These are phyloP conservation scores for Colletotrichum simmondsii DNA, from an alignment of 2,329 filamentous ascomycete genomes.

Conservation along the genomic window DNA sequence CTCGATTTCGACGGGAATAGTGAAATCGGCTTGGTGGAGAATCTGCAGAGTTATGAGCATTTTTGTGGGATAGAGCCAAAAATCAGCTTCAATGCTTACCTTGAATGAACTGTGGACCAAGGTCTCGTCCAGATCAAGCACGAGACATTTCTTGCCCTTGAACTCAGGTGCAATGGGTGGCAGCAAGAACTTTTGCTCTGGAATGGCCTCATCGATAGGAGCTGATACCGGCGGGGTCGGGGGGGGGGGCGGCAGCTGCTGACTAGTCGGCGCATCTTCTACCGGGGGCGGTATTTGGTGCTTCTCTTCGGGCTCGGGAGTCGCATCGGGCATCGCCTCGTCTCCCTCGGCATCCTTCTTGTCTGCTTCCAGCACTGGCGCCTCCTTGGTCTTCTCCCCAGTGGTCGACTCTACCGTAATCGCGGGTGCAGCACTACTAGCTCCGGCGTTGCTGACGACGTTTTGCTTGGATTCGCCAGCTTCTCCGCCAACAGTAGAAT, in stretches of 20 bases:
- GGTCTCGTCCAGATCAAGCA: slow-evolving; percentile 95
- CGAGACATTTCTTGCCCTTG: slow-evolving; percentile 90
- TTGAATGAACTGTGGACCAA: slow-evolving; percentile 99
- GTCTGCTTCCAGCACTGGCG: slow-evolving; percentile 32
- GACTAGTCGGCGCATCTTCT: slow-evolving; percentile 47
- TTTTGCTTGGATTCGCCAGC: slow-evolving; percentile 60
- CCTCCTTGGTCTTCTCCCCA: slow-evolving; percentile 38
- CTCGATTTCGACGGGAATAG: slow-evolving; percentile 98
- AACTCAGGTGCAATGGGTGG: slow-evolving; percentile 85
- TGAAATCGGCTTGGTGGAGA: slow-evolving; percentile 97
- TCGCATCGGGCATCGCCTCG: slow-evolving; percentile 74
- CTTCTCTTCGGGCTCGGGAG: slow-evolving; percentile 60
- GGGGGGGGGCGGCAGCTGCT: slow-evolving; percentile 57
- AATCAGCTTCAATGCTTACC: slow-evolving; percentile 61
- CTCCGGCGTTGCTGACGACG: slow-evolving; percentile 27
- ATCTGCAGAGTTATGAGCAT: slow-evolving; percentile 67
- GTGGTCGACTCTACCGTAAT: slow-evolving; percentile 37
- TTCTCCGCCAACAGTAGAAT: slow-evolving; percentile 54
- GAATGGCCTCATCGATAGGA: slow-evolving; percentile 27
- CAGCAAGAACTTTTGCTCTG: slow-evolving; percentile 75
- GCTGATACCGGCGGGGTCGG: slow-evolving; percentile 52
- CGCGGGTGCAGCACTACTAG: slow-evolving; percentile 54
- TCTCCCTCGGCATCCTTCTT: slow-evolving; percentile 67
- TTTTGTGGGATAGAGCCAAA: not conserved
- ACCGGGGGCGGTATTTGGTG: slow-evolving; percentile 51